A percentile compares a stretch with the other conserved stretches of the same genome.
phyloP scores from a whole-genome alignment of 2,329 filamentous ascomycete species.

The Phaeomoniella chlamydospora region DNA sequence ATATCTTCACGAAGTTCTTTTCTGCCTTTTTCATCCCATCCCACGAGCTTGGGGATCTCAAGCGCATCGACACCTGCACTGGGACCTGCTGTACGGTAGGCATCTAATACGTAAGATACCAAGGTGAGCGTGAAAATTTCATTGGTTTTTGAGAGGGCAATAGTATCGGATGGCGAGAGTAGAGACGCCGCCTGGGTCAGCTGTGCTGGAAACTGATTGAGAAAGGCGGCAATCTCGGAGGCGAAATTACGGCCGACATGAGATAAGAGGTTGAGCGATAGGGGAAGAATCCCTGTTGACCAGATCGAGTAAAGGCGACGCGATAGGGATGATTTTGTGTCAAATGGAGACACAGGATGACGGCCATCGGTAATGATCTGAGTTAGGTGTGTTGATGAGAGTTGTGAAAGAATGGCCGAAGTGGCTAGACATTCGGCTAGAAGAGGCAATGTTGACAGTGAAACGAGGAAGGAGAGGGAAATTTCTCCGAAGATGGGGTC shows the following conservation, averaged over 20 bases:
- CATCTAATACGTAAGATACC: slow-evolving; percentile 56
- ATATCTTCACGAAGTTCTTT: slow-evolving; percentile 63
- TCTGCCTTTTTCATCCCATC: slow-evolving; percentile 50
- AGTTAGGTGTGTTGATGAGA: slow-evolving; percentile 66
- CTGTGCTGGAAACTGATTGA: slow-evolving; percentile 78
- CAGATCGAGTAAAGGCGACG: slow-evolving; percentile 78
- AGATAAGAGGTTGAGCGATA: slow-evolving; percentile 77
- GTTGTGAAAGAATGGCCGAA: slow-evolving; percentile 65
- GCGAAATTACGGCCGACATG: slow-evolving; percentile 70
- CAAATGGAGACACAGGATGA: slow-evolving; percentile 63
- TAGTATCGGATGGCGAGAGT: slow-evolving; percentile 24
- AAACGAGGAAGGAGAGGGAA: slow-evolving; percentile 75
- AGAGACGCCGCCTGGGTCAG: slow-evolving; percentile 62
- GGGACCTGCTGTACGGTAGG: slow-evolving; percentile 49
- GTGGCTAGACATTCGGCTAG: slow-evolving; percentile 84
- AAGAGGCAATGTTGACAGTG: slow-evolving; percentile 65
- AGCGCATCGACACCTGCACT: slow-evolving; percentile 40
- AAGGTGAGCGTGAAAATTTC: slow-evolving; percentile 46
- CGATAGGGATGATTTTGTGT: slow-evolving; percentile 47
- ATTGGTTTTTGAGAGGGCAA: slow-evolving; percentile 11
- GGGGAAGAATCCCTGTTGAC: slow-evolving; percentile 72
- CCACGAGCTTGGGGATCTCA: slow-evolving; percentile 51
- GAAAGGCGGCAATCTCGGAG: slow-evolving; percentile 68
- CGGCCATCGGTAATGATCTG: slow-evolving; percentile 51
- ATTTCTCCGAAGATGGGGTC: slow-evolving; percentile 91